Evolutionary conservation across 192 early-diverging fungal species (phyloP), one percentile per base, ranked within the genome.

Genomic region (Jimgerdemannia flammicorona): DNA sequence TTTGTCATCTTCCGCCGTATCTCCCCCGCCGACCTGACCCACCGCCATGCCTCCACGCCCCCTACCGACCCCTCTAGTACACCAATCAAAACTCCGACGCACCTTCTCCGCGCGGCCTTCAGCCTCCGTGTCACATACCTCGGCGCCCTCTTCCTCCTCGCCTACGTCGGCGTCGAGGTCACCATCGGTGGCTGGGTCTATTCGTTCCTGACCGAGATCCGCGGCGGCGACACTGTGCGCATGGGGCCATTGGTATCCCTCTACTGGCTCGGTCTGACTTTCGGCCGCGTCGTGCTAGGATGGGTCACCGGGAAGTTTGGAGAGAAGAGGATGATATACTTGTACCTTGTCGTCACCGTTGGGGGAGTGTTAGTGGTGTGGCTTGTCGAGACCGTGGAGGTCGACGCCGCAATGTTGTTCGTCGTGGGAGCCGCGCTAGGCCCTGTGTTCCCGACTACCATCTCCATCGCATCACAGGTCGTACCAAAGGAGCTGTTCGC

Each of bases 121-220:
- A 44, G 73, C 6, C 73, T 76, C 44, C 64, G 64, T 40, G 72
- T 77, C 19, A 82, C 81, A 29, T 63, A 74, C 39, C 43, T 82
- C 17, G 64, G 42, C 4, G 81, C 81, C 9, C n/a, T 64, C 44
- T 82, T 76, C 44, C 70, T 82, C 20, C 66, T 82, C 4, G 59
- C 77, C 39, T 82, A 82, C 72, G 81, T 82, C 11, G 81, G 81
- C 20, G 42, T 82, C n/a, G 81, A 82, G 64, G 72, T 79, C 42
- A 79, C 75, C 43, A 49, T 82, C 9, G 81, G 81, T 65, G 75
- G 74, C 20, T 82, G 81, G 81, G 75, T 75, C 19, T 82, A 76
- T 39, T 77, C 74, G 20, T 82, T 71, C 64, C 54, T 82, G 18
- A 79, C 75, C 4, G 72, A 72, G 18, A 77, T 74, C 40, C 63